Evolutionary conservation across 805 yeast genomes (phyloP), one percentile per base, ranked within the genome.

Genomic region (Scheffersomyces coipomensis): DNA sequence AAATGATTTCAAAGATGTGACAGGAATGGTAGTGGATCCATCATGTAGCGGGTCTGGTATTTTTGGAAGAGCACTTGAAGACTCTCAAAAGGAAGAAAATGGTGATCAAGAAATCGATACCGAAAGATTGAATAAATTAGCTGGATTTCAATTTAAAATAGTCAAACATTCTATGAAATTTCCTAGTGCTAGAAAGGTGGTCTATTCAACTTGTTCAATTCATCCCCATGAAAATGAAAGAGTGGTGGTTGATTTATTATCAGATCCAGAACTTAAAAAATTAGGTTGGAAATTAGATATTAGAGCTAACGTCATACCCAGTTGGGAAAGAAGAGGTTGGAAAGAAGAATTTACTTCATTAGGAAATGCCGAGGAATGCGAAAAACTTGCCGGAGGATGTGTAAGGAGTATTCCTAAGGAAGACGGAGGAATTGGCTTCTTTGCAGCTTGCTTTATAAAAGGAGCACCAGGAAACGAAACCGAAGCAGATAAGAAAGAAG

Each of bases 351-450:
- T 90, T 48, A 54, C 67, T 19, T 61, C 77, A 5, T 23, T 66
- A 10, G 73, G 75, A 8, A 76, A 82, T 16, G 70, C 71, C 26
- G 69, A 64, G 27, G 41, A 45, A 11, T 45, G 62, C 35, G 58
- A 51, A 39, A 46, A 49, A 27, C 55, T 88, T 35, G 95, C 97
- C 1, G 88, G 82, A 1, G 91, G 93, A 0, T 90, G 97, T 64
- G 81, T 93, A 0, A 72, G 99, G 48, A 85, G 90, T 0, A 64
- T 81, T 31, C 96, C 97, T 1, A 83, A 79, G 45, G 84, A 76
- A 32, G 99, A 93, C 58, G 99, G 98, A 22, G 99, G 99, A n/a
- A 93, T 93, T 52, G 99, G 99, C 0, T 93, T 93, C 58, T 93
- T 93, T 63, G 98, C 97, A 0, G 98, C 90, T 1, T 83, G 93